A percentile compares a stretch with the other conserved stretches of the same genome.
These are phyloP conservation scores for Cladorrhinum sp. DNA, from an alignment of 2,329 filamentous ascomycete species.

Conservation along the genomic window DNA sequence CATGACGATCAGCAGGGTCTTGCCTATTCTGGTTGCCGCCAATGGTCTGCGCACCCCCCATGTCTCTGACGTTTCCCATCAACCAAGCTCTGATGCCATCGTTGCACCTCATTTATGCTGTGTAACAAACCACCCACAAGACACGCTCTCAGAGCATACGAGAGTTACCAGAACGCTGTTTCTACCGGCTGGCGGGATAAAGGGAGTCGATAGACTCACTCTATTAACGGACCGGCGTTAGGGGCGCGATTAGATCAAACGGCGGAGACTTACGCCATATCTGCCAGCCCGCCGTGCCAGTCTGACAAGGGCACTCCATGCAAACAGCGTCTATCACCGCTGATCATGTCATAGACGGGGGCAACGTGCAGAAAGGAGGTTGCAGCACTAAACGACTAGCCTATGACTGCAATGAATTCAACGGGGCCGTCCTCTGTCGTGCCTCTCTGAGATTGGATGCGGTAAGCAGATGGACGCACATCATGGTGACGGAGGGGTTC, in stretches of 20 bases:
- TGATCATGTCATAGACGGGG: slow-evolving; percentile 23
- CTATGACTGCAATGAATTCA: slow-evolving; percentile 2
- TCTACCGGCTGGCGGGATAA: background rate
- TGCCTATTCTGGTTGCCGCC: slow-evolving; percentile 12
- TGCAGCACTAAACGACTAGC: slow-evolving; percentile 14
- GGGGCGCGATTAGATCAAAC: slow-evolving; percentile 8
- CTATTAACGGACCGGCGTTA: background rate
- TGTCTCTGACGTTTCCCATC: slow-evolving; percentile 4
- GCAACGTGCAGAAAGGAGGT: slow-evolving; percentile 21
- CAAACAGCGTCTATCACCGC: slow-evolving; percentile 17
- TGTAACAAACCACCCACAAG: slow-evolving; percentile 2
- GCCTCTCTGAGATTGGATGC: slow-evolving; percentile 14
- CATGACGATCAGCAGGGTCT: slow-evolving; percentile 12
- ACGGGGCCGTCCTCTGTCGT: slow-evolving; percentile 6
- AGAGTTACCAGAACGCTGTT: background rate
- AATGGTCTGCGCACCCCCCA: background rate
- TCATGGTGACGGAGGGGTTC: slow-evolving; percentile 22
- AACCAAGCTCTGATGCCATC: slow-evolving; percentile 9
- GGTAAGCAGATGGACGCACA: slow-evolving; percentile 8
- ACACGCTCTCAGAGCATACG: slow-evolving; percentile 1
- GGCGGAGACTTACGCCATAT: slow-evolving; percentile 23
- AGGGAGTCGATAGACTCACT: background rate
- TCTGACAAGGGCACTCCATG: slow-evolving; percentile 17
- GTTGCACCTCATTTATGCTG: background rate
- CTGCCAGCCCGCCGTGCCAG: slow-evolving; percentile 13